These are phyloP conservation scores for Fusarium nanum DNA, from an alignment of 2,329 filamentous ascomycete genomes.

Conservation along the genomic window DNA sequence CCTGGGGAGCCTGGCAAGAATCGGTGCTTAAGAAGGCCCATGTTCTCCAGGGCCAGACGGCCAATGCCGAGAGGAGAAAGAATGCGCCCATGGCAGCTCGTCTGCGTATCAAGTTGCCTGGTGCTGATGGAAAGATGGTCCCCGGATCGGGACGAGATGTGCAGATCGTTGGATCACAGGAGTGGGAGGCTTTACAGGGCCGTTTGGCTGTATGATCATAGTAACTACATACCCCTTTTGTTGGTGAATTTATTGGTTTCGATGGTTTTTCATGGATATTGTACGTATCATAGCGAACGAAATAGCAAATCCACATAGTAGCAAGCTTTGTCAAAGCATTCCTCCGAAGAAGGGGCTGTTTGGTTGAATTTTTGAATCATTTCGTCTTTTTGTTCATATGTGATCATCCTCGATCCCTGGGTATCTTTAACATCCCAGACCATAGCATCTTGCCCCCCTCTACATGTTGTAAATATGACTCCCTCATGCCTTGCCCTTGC, in stretches of 20 bases:
- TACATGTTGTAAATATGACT: background rate
- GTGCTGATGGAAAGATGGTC: slow-evolving; percentile 58
- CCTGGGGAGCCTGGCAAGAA: slow-evolving; percentile 69
- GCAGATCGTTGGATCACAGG: slow-evolving; percentile 64
- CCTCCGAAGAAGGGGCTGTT: slow-evolving; percentile 7
- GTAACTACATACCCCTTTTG: slow-evolving; percentile 42
- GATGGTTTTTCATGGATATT: slow-evolving; percentile 26
- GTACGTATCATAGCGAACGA: slow-evolving; percentile 29
- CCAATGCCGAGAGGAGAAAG: slow-evolving; percentile 41
- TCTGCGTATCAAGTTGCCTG: slow-evolving; percentile 63
- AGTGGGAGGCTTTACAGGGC: slow-evolving; percentile 67
- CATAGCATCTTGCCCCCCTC: background rate
- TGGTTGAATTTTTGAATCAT: slow-evolving; percentile 28
- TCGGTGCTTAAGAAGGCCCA: slow-evolving; percentile 66
- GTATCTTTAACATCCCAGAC: slow-evolving; percentile 39
- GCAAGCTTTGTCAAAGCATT: slow-evolving; percentile 27
- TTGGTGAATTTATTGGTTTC: slow-evolving; percentile 27
- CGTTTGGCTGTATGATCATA: slow-evolving; percentile 49
- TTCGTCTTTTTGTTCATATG: slow-evolving; percentile 31
- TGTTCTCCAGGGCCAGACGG: slow-evolving; percentile 48
- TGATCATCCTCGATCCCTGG: slow-evolving; percentile 34
- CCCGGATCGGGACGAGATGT: slow-evolving; percentile 55
- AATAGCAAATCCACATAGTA: slow-evolving; percentile 26
- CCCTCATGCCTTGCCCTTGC: slow-evolving; percentile 51
- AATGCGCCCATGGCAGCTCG: slow-evolving; percentile 56